phyloP scores from a whole-genome alignment of 495 filamentous ascomycete genomes.

The Neurospora sp. region DNA sequence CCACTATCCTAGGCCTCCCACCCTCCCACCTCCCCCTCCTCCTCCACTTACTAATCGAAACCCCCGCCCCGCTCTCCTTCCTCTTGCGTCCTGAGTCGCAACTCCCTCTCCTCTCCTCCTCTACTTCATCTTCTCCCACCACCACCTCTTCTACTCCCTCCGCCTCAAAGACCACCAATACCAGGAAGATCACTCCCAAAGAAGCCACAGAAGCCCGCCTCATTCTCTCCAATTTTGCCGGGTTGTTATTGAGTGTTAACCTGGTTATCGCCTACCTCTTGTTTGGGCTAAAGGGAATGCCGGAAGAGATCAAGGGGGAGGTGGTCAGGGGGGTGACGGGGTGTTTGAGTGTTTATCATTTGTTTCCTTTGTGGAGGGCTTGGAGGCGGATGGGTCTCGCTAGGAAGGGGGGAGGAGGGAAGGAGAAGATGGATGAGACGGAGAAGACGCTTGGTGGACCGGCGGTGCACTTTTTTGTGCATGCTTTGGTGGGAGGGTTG shows the following conservation, averaged over 20 bases:
- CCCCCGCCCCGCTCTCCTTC: slow-evolving; percentile 13
- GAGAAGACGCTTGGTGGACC: slow-evolving; percentile 19
- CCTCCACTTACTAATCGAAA: slow-evolving; percentile 16
- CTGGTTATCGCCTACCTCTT: slow-evolving; percentile 14
- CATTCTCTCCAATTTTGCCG: slow-evolving; percentile 30
- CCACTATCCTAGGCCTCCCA: neutral
- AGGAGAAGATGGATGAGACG: neutral
- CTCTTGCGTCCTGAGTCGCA: slow-evolving; percentile 1
- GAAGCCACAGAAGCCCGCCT: slow-evolving; percentile 18
- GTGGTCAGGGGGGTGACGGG: slow-evolving; percentile 12
- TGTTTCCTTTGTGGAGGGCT: slow-evolving; percentile 29
- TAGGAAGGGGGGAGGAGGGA: neutral
- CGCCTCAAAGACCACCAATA: too few relatives aligned
- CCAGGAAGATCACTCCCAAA: neutral
- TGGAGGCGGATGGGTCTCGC: slow-evolving; percentile 3
- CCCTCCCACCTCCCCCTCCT: slow-evolving; percentile 4
- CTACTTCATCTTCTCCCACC: too few relatives aligned
- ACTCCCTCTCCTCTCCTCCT: neutral
- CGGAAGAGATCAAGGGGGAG: neutral
- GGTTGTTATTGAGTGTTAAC: slow-evolving; percentile 26
- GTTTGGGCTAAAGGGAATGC: neutral
- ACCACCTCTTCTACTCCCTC: too few relatives aligned
- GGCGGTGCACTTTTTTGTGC: slow-evolving; percentile 17
- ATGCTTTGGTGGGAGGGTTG: slow-evolving; percentile 13
- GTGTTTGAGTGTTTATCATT: slow-evolving; percentile 28